Base-by-base conservation (phyloP, 345 rosid genomes). In the Citrus hindsii region DNA sequence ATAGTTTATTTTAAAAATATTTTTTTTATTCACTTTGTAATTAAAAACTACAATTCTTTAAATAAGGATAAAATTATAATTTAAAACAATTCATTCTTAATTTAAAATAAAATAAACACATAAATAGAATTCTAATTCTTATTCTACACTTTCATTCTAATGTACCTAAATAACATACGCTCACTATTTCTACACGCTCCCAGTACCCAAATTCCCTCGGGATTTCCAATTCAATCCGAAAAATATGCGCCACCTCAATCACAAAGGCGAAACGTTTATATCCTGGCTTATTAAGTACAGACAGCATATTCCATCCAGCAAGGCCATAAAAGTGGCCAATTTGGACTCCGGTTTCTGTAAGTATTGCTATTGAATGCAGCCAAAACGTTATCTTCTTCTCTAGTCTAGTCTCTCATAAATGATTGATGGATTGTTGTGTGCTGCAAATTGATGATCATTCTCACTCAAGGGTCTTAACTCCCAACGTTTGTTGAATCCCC, bases 81-180 rank as follows among this genome's bases (percentile, higher is more conserved):
- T 37, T 37, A 37, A 37, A 37, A 37, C 0, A 37, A 7, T 7
- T 7, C 0, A 37, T 37, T 37, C 2, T 7, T 2, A 37, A 37
- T 37, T 37, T 0, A 37, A 37, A 0, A 7, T 37, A 37, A 7
- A 37, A 0, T 37, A 37, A 7, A 1, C 0, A 37, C 0, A 37
- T 1, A 37, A 37, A 37, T 37, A 37, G 0, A 37, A 37, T 37
- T 37, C 0, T 37, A 37, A 37, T 37, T 7, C 0, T 0, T 37
- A 7, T 6, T 37, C 0, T 0, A 7, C 0, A 2, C 9, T 7
- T 37, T 37, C 0, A 37, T 37, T 37, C 0, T 37, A 37, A 0
- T 1, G 8, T 7, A 37, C 0, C 0, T 7, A 37, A 37, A 37
- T 1, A 37, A 37, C 0, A 6, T 0, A 37, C 0, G 0, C 0